A percentile compares a stretch with the other conserved stretches of the same genome.
These are phyloP conservation scores for Phaseolus coccineus DNA, from an alignment of 331 rosid genomes.

Conservation along the genomic window DNA sequence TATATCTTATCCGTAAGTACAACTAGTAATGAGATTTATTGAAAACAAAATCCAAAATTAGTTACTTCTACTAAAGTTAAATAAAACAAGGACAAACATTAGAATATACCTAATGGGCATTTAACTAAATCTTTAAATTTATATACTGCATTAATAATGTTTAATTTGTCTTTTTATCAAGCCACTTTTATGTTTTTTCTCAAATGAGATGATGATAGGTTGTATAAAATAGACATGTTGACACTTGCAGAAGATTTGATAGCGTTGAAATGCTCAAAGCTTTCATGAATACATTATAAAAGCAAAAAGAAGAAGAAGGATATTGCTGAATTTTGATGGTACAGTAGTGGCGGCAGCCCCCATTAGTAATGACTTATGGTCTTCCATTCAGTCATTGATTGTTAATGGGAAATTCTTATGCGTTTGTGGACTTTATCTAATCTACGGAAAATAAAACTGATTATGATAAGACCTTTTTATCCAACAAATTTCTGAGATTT, in stretches of 20 bases:
- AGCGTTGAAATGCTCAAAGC: slow-evolving; percentile 2
- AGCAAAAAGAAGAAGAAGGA: background rate
- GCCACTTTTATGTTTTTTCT: background rate
- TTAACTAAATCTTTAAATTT: background rate
- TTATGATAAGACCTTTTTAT: background rate
- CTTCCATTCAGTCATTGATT: slow-evolving; percentile 40
- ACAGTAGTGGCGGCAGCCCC: slow-evolving; percentile 33
- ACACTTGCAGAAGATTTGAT: background rate
- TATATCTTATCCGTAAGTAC: too few species aligned
- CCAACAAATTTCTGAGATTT: background rate
- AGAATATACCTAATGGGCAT: background rate
- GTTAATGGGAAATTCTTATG: slow-evolving; percentile 28
- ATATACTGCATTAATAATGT: too few species aligned
- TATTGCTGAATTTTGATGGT: slow-evolving; percentile 17
- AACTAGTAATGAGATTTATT: too few species aligned
- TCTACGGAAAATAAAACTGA: slow-evolving; percentile 12
- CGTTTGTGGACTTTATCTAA: background rate
- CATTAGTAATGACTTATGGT: slow-evolving; percentile 30
- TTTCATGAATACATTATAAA: background rate
- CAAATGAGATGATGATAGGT: background rate
- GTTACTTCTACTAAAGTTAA: background rate
- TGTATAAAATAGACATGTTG: background rate
- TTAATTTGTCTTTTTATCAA: background rate
- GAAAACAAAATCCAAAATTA: too few species aligned
- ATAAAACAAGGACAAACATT: too few species aligned